Evolutionary conservation across 148 eudicot species (phyloP), one percentile per base, ranked within the genome.

Genomic region (Dianthus caryophyllus): DNA sequence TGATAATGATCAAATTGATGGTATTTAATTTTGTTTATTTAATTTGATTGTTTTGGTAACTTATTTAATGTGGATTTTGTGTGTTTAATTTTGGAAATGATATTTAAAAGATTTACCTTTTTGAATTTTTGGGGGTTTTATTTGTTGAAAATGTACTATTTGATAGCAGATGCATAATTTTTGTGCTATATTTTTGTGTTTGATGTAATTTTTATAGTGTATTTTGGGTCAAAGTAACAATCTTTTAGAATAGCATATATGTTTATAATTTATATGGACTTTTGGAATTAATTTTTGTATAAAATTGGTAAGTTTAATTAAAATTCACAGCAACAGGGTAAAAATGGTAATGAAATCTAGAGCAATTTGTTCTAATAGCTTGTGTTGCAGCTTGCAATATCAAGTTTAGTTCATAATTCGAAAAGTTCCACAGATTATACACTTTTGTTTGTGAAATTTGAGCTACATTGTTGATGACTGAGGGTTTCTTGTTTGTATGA

Each of bases 1-100:
- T 63, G 33, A 63, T 21, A 22, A 41, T 52, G 31, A 33, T 18
- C 17, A n/a, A 29, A 2, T 26, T 64, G 59, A 61, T 57, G 91
- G 84, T 81, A 64, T 26, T 78, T 64, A 64, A 25, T 78, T 64
- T 9, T 31, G n/a, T n/a, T n/a, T n/a, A n/a, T n/a, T n/a, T n/a
- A n/a, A n/a, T 2, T 17, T 7, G 38, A 33, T 33, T 2, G 11
- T 52, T 12, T 12, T 55, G n/a, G 9, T 21, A 11, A 8, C 29
- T 46, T 2, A 1, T 43, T 27, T 17, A 8, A 33, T 14, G 11
- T 18, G 33, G 22, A 36, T 52, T 4, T 57, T 43, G 22, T 60
- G 11, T 53, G 25, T 58, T 30, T 30, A 14, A 0, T 66, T 31
- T 30, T 50, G 24, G 46, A 29, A 30, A 12, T 46, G 52, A 26